Base-by-base conservation (phyloP, 78 protist species). In the Dictyostelium citrinum region DNA sequence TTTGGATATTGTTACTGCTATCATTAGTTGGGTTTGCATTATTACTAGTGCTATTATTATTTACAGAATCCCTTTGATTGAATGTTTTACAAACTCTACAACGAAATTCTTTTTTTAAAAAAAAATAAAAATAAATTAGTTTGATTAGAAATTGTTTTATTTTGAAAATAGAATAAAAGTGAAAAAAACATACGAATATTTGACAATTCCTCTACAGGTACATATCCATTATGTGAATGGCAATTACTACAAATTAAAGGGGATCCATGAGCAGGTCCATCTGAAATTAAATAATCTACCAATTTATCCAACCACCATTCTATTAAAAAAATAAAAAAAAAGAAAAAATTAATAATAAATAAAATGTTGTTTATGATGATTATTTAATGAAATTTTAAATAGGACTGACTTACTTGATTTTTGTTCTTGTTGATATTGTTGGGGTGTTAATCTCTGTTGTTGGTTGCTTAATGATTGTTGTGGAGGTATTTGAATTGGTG, bases 251-350 rank as follows among this genome's bases (percentile, higher is more conserved):
- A 88, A 43, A 88, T 88, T 27, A 88, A 49, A 20, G 93, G 93
- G 2, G 93, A 76, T 49, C 93, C 93, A 78, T 88, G 81, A 33
- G 68, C 68, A 39, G 93, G 93, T 16, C 93, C 93, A 68, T 76
- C 84, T 24, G 93, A 76, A 22, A 78, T 67, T 14, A 88, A 51
- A 58, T 67, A 88, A 46, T 88, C 93, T 17, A 88, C 85, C 6
- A 88, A 29, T 79, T 88, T 88, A 39, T 88, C 84, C 1, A 76
- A 37, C 91, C 91, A 84, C 43, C 76, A 55, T 61, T 39, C 22
- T 84, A 16, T 5, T 84, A 37, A 27, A n/a, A n/a, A 60, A 41
- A 39, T 5, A 39, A 10, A 39, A 7, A 37, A n/a, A 41, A n/a
- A 20, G 1, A 51, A 31, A 24, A 41, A 49, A 16, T 51, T 12